Evolutionary conservation across 176 grass and related monocot genomes (phyloP).

Genomic region (barley (Hordeum vulgare)): DNA sequence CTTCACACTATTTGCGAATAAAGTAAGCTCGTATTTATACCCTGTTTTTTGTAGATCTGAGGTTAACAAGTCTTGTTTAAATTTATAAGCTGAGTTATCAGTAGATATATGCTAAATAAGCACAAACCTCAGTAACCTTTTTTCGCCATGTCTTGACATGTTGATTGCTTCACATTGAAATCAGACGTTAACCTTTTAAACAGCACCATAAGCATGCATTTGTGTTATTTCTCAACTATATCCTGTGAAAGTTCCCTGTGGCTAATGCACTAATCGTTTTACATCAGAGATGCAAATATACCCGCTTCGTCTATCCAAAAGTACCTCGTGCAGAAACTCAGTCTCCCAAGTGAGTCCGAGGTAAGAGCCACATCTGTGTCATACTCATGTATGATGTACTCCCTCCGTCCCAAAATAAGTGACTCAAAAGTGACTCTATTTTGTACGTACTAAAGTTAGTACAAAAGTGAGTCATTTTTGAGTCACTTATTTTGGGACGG

Average conservation of each 20-base stretch:
- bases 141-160: not conserved
- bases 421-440: no score
- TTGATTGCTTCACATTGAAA: slow-evolving; percentile 3
- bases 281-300: slow-evolving; percentile 56
- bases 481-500: no score
- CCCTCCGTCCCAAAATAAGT: no score
- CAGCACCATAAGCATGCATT: not conserved
- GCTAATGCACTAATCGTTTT: slow-evolving; percentile 3
- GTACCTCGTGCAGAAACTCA: slow-evolving; percentile 76
- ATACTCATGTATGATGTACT: not conserved
- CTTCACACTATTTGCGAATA: slow-evolving; percentile 61
- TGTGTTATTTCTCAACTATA: not conserved
- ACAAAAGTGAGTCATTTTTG: no score
- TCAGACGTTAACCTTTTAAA: not conserved
- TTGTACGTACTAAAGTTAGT: no score
- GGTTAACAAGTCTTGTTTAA: not conserved
- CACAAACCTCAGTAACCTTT: not conserved
- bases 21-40: slow-evolving; percentile 48
- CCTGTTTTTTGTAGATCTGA: not conserved
- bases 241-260: not conserved
- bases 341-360: slow-evolving; percentile 69
- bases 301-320: slow-evolving; percentile 80
- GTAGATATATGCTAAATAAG: not conserved
- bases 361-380: slow-evolving; percentile 26
- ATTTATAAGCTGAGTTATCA: not conserved